phyloP scores from a whole-genome alignment of 805 yeast species.

The Lachancea dasiensis region DNA sequence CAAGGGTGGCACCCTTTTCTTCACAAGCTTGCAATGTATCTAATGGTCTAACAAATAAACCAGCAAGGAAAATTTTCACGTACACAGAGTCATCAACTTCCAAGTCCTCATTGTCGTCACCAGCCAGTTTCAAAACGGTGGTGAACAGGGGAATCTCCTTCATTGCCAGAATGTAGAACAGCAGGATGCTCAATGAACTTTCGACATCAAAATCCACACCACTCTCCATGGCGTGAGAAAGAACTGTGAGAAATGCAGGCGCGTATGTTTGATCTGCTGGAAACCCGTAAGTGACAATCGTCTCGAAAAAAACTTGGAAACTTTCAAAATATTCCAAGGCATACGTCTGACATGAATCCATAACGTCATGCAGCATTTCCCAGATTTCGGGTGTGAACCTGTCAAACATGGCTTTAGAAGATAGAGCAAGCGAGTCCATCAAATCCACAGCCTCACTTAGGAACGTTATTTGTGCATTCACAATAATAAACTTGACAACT shows the following conservation, averaged over 20 bases:
- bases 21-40: constrained; percentile 49
- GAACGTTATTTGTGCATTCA: constrained; percentile 53
- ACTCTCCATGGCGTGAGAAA: constrained; percentile 27
- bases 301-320: constrained; percentile 52
- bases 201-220: constrained; percentile 36
- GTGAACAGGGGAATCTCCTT: constrained; percentile 29
- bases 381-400: constrained; percentile 47
- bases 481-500: constrained; percentile 51
- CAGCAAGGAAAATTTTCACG: constrained; percentile 56
- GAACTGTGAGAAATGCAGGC: constrained; percentile 25
- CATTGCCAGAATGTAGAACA: constrained; percentile 28
- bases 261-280: constrained; percentile 28
- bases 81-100: constrained; percentile 39
- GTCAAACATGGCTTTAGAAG: constrained; percentile 41
- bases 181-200: constrained; percentile 32
- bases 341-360: constrained; percentile 52
- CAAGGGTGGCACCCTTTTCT: constrained; percentile 39
- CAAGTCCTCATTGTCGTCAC: constrained; percentile 30
- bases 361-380: constrained; percentile 43
- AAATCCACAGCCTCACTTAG: constrained; percentile 60
- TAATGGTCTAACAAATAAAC: constrained; percentile 55
- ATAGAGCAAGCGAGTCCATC: constrained; percentile 48
- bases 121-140: constrained; percentile 23
- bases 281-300: constrained; percentile 48
- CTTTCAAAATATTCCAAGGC: constrained; percentile 54